Evolutionary conservation across 2,329 filamentous ascomycete species (phyloP), one percentile per base, ranked within the genome.

Genomic region (Ambrosiella xylebori): DNA sequence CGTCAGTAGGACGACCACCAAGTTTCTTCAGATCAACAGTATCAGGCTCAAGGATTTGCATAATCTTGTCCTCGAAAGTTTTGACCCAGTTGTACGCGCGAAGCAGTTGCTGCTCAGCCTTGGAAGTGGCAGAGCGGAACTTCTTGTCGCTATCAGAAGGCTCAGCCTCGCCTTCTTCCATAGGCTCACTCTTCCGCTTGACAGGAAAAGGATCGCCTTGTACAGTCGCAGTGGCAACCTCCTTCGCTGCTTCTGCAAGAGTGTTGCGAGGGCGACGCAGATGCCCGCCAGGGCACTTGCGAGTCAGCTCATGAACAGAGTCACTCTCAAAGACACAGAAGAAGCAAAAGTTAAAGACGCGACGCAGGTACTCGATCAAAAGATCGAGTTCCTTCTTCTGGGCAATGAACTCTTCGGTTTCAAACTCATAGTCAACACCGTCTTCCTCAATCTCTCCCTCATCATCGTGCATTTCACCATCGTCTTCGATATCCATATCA

Each of bases 241-340:
- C 82, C 70, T 93, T 91, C 5, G 89, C 88, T 35, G 88, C 77
- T 11, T 81, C 85, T 3, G 86, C 93, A 39, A 97, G 77, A 40
- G 88, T 95, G 65, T 86, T 86, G 59, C 90, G 80, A 44, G 93
- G 93, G 54, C 93, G 84, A 62, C 93, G 88, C 61, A 98, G 81
- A 74, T 98, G 93, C n/a, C 93, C 93, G 47, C 93, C 93, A 35
- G 93, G 89, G 65, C 93, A 98, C 71, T 98, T 97, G 61, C 93
- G 83, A 45, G 88, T 90, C 63, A 98, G 76, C 71, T 98, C 93
- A 66, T 98, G 93, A 19, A 97, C 84, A 0, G 91, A 97, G 69
- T 98, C 93, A 66, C 89, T 93, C 71, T 98, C 93, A 64, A 98
- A 97, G 4, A 98, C 94, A 69, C 93, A 98, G 74, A 97, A 98